Evolutionary conservation across 1,284 basidiomycete species (phyloP), one percentile per base, ranked within the genome.

Genomic region (Sporisorium exsertum): DNA sequence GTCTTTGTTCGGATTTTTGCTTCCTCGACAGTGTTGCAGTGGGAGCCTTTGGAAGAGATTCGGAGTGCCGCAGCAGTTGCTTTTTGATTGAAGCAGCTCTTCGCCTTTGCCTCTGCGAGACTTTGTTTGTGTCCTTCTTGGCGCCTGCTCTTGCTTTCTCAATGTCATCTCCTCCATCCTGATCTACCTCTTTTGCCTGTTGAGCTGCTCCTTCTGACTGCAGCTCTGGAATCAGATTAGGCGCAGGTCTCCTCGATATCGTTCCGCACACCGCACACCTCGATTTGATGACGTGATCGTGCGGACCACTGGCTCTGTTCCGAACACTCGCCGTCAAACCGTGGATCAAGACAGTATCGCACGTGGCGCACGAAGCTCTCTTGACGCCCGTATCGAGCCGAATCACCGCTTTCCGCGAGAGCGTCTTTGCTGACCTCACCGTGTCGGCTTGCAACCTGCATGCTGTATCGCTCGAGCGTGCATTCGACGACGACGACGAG

Each of bases 381-480:
- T 75, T 75, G 7, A 66, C 40, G 12, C 54, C 45, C 18, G 67
- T 70, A 33, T 75, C 72, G 22, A 75, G 35, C 15, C 72, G 32
- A 16, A 75, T 75, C n/a, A 75, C 67, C 54, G 67, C 67, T 53
- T 75, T 75, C 5, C 64, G 40, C 1, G 59, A 62, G 10, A 72
- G 56, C 33, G 64, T 52, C 50, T 66, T 65, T 12, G 64, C 62
- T 12, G 59, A 54, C 7, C 67, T 51, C 33, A 53, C 55, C 43
- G 70, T 46, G 45, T 70, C 64, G 35, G 50, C 47, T 35, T 70
- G 67, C 32, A 65, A 37, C 20, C 50, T 18, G 13, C 54, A 51
- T n/a, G 67, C 58, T 24, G 65, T 32, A 37, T 42, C 35, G 43
- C 57, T 47, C 43, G 27, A 24, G 2, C 37, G 20, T 18, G 55